These are phyloP conservation scores for Brassica napus DNA, from an alignment of 345 rosid genomes.

Conservation along the genomic window Da-Ae NC_063445.1:52367501-52368000, in stretches of 20 bases:
- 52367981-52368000: neutral
- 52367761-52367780: neutral
- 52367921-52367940: neutral
- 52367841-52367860: neutral
- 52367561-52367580: slow-evolving; percentile 47
- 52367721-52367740: slow-evolving; percentile 6
- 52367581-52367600: neutral
- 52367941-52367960: neutral
- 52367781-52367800: neutral
- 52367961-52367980: neutral
- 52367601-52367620: slow-evolving; percentile 14
- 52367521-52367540: slow-evolving; percentile 65
- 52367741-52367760: neutral
- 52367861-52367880: neutral
- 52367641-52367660: slow-evolving; percentile 12
- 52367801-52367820: neutral
- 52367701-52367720: neutral
- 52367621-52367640: slow-evolving; percentile 23
- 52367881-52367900: neutral
- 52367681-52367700: slow-evolving; percentile 2
- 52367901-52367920: neutral
- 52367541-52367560: slow-evolving; percentile 52
- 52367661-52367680: neutral
- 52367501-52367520: slow-evolving; percentile 58
- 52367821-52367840: neutral